Evolutionary conservation across 139 green algal genomes (phyloP).

Genomic region (Auxenochlorella protothecoides): DNA sequence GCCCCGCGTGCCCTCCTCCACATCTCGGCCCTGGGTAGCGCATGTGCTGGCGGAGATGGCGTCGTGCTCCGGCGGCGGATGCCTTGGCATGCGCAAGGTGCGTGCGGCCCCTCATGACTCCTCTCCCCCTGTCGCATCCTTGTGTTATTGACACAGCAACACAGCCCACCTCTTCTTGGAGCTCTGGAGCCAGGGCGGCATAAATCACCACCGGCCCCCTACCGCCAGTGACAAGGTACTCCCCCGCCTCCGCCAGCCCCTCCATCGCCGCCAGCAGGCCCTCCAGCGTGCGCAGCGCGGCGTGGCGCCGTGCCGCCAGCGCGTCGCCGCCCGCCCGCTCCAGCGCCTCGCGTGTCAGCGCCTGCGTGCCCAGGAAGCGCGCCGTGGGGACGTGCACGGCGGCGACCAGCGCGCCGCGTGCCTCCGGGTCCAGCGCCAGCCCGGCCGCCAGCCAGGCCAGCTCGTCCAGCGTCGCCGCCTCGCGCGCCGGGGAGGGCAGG

Average conservation of each 20-base stretch:
- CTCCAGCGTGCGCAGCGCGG: background rate
- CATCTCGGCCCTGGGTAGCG: no score
- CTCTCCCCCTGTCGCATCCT: background rate
- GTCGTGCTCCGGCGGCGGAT: background rate
- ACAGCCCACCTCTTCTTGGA: no score
- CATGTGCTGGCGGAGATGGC: conserved; percentile 2
- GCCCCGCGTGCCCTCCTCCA: no score
- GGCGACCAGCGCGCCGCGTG: background rate
- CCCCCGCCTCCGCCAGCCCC: background rate
- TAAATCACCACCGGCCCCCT: conserved; percentile 3
- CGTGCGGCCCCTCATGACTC: background rate
- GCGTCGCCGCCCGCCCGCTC: background rate
- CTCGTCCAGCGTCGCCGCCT: background rate
- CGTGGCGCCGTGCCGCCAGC: background rate
- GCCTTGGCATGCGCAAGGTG: background rate
- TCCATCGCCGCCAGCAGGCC: background rate
- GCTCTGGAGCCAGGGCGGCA: conserved; percentile 5
- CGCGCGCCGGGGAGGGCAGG: conserved; percentile 2
- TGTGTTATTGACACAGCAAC: no score
- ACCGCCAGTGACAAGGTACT: conserved; percentile 4
- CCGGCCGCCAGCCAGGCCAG: background rate
- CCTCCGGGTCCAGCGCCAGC: background rate
- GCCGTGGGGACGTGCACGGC: conserved; percentile 5
- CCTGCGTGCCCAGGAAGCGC: background rate
- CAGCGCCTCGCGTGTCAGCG: background rate